Base-by-base conservation (phyloP, 1,139 yeast genomes). In the Scheffersomyces parashehatae region DNA sequence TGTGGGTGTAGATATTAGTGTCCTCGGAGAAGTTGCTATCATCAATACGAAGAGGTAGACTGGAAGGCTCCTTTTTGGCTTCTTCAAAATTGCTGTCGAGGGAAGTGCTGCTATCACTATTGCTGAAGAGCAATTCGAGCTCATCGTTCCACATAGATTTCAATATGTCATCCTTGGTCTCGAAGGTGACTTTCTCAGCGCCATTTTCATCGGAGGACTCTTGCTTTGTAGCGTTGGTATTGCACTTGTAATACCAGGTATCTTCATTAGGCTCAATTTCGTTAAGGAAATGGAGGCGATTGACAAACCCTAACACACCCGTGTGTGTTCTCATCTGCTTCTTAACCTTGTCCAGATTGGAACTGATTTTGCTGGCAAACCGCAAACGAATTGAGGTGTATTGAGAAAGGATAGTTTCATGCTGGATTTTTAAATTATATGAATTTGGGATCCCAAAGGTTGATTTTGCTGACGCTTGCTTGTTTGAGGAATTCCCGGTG, bases 381-480 rank as follows among this genome's bases (percentile, higher is more conserved):
- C 77, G 50, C 15, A 71, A 55, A 32, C 77, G 51, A n/a, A 73
- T 64, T 11, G 65, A 61, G 9, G 65, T 70, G 54, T 70, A 73
- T 41, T 73, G 74, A 3, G 70, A 62, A 37, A 57, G 50, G 3
- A 73, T 56, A 3, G 70, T 64, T 46, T 73, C 77, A 46, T 71
- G 64, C 45, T 70, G 75, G 31, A 70, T 69, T 41, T 61, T 68
- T 40, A 63, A 58, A 29, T 47, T 48, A 33, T 47, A 52, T 6
- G 46, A 44, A 29, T 43, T 46, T 26, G 39, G 34, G 6, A 38
- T 34, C 35, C 20, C 35, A 20, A n/a, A 31, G 3, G 35, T 31
- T 13, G 35, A 20, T 20, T 31, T 31, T 11, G 24, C 20, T 13
- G 35, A 31, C n/a, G 20, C 15, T 14, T 20, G 15, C 24, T 15